Evolutionary conservation across 2,329 filamentous ascomycete species (phyloP), one percentile per base, ranked within the genome.

Genomic region (Claviceps sp.): DNA sequence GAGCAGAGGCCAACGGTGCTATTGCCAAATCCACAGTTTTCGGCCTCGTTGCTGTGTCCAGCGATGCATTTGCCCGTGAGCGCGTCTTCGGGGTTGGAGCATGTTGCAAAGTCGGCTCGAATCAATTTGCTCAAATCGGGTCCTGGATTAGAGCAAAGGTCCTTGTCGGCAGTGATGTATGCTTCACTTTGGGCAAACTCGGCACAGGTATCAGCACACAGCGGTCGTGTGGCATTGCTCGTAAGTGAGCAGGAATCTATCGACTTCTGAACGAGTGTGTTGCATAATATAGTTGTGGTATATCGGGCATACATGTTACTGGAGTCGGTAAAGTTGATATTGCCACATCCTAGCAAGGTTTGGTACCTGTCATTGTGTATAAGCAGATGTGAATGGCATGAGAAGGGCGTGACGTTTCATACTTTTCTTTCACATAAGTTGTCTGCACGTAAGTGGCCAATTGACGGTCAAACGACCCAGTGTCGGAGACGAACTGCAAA

Each of bases 241-340:
- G 83, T 77, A 46, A 94, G 71, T 20, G 71, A 69, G 69, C 93
- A 98, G 26, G 76, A 64, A 11, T 70, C 64, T 60, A 85, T 81
- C 5, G 93, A 97, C 64, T 88, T 90, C 68, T 98, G 93, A 49
- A 98, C 80, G 63, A 98, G 86, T 58, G 87, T 79, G 73, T 94
- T 97, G 76, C 93, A 98, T 57, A 98, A 78, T 57, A 94, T 84
- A 55, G 86, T 93, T 47, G 82, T 93, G 5, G 91, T 95, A 70
- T 91, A 98, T 60, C 93, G 85, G 48, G 93, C 91, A 69, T 98
- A 98, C 62, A 90, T 79, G 61, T 85, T 78, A 59, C 81, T 84
- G 4, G 88, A 84, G 65, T 95, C 86, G 52, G 80, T 81, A 52
- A 90, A 77, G 62, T 93, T 81, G 61, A 96, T 74, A 56, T 79